A percentile compares a stretch with the other conserved stretches of the same genome.
These are phyloP conservation scores for Suaeda aralocaspica DNA, from an alignment of 148 eudicot genomes.

Conservation along the genomic window DNA sequence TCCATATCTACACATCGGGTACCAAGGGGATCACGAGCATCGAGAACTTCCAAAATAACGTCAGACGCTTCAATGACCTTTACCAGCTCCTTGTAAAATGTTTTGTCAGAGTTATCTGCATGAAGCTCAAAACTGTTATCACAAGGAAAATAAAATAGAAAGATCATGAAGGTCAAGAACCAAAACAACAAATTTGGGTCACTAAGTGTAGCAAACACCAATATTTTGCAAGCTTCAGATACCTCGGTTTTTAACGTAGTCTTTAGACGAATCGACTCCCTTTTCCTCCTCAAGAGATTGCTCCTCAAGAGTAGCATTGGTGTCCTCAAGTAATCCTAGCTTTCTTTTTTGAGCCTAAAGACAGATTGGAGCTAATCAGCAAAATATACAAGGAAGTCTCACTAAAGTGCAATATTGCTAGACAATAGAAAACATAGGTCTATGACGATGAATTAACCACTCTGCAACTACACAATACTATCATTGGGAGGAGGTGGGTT, in stretches of 20 bases:
- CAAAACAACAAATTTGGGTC: background rate
- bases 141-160: no score
- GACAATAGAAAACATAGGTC: background rate
- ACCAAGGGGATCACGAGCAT: constrained; percentile 98
- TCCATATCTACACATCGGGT: constrained; percentile 91
- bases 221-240: constrained; percentile 8
- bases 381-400: background rate
- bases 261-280: constrained; percentile 24
- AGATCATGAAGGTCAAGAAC: background rate
- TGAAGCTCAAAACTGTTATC: constrained; percentile 5
- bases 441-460: background rate
- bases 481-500: background rate
- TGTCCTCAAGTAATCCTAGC: constrained; percentile 63
- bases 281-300: constrained; percentile 32
- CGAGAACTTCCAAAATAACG: constrained; percentile 93
- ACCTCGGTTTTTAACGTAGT: constrained; percentile 48
- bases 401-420: background rate
- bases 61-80: constrained; percentile 94
- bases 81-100: constrained; percentile 90
- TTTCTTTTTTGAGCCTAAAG: constrained; percentile 74
- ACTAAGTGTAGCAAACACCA: background rate
- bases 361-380: background rate
- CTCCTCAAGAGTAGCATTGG: constrained; percentile 33
- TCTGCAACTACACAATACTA: background rate
- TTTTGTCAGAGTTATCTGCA: constrained; percentile 76